Percentiles rank a stretch among this genome's conserved stretches.
Conservation (phyloP, 2,329 filamentous ascomycete species). For the Pseudocercospora fijiensis region DNA sequence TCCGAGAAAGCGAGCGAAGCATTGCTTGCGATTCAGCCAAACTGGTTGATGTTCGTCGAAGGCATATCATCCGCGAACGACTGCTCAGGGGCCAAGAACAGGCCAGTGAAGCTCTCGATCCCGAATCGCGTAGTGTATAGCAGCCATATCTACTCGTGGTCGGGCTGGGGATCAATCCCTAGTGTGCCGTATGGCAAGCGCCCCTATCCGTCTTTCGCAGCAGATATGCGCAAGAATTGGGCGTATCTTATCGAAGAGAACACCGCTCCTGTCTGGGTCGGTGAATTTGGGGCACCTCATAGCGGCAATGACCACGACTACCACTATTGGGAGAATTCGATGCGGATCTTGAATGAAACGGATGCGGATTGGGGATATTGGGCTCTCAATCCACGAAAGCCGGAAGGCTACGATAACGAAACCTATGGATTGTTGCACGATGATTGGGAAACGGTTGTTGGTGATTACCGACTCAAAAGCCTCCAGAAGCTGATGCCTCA, state of each 20-base stretch:
- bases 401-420: conserved; percentile 56
- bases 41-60: conserved; percentile 68
- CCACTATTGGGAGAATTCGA: conserved; percentile 66
- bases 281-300: conserved; percentile 63
- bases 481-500: conserved; percentile 29
- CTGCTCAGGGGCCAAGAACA: conserved; percentile 54
- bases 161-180: conserved; percentile 55
- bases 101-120: conserved; percentile 59
- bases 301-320: conserved; percentile 56
- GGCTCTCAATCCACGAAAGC: conserved; percentile 67
- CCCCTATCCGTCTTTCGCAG: conserved; percentile 61
- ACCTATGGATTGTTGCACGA: conserved; percentile 62
- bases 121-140: conserved; percentile 63
- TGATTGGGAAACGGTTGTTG: conserved; percentile 58
- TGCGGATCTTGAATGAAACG: conserved; percentile 63
- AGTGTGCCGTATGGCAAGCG: conserved; percentile 63
- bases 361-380: conserved; percentile 57
- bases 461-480: conserved; percentile 31
- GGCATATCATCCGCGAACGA: conserved; percentile 68
- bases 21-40: conserved; percentile 57
- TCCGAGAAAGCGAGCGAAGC: conserved; percentile 64
- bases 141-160: conserved; percentile 68
- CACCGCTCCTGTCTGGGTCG: conserved; percentile 65
- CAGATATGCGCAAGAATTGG: conserved; percentile 65
- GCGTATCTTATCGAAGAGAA: conserved; percentile 60